These are phyloP conservation scores for Aspergillus novofumigatus DNA, from an alignment of 2,329 filamentous ascomycete species.

Conservation along the genomic window DNA sequence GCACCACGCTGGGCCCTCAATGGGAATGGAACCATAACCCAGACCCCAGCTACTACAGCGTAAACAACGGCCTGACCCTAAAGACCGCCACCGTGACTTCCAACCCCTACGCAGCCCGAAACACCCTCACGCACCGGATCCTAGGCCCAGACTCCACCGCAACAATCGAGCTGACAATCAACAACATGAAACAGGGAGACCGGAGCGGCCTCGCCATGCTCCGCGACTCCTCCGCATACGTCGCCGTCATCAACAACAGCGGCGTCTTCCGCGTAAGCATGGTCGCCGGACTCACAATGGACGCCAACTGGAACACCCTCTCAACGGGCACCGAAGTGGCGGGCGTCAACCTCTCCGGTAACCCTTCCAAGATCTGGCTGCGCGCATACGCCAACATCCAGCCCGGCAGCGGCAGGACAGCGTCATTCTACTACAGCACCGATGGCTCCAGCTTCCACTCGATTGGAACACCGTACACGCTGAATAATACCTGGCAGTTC, in stretches of 20 bases:
- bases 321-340: conserved; percentile 27
- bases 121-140: conserved; percentile 42
- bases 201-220: conserved; percentile 51
- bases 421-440: conserved; percentile 43
- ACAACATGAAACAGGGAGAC: conserved; percentile 50
- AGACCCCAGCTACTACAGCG: conserved; percentile 44
- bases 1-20: conserved; percentile 38
- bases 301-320: conserved; percentile 30
- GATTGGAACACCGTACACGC: conserved; percentile 31
- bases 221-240: conserved; percentile 51
- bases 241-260: conserved; percentile 46
- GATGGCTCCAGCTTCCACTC: conserved; percentile 39
- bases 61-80: conserved; percentile 46
- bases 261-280: conserved; percentile 28
- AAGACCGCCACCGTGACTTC: conserved; percentile 49
- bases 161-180: conserved; percentile 50
- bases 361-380: conserved; percentile 32
- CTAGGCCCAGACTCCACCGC: conserved; percentile 40
- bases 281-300: conserved; percentile 37
- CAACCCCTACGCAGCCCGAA: conserved; percentile 45
- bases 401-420: conserved; percentile 22
- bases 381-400: conserved; percentile 35
- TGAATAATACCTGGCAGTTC: conserved; percentile 45
- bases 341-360: conserved; percentile 10
- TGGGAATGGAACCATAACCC: conserved; percentile 65